Evolutionary conservation across 306 rosid species (phyloP).

Genomic region (Lathyrus sativus): DNA sequence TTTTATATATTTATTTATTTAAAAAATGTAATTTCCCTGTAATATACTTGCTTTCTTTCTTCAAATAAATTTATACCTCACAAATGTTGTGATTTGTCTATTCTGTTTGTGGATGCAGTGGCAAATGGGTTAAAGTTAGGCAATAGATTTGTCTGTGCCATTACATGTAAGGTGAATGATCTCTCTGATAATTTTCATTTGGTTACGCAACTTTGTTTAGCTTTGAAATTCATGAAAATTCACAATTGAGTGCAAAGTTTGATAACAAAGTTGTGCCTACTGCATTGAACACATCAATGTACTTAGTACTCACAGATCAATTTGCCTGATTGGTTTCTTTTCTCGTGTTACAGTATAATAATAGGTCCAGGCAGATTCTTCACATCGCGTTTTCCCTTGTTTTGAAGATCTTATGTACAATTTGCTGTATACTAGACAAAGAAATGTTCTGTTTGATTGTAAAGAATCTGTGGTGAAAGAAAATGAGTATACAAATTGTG

Average conservation of each 20-base stretch:
- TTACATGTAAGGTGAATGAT: slow-evolving; percentile 47
- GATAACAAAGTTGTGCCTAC: neutral
- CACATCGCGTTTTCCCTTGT: slow-evolving; percentile 35
- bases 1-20: neutral
- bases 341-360: slow-evolving; percentile 43
- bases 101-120: slow-evolving; percentile 67
- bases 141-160: slow-evolving; percentile 18
- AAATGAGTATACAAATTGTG: slow-evolving; percentile 29
- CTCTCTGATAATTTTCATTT: slow-evolving; percentile 34
- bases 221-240: slow-evolving; percentile 6
- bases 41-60: slow-evolving; percentile 34
- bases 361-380: slow-evolving; percentile 33
- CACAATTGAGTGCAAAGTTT: neutral
- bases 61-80: slow-evolving; percentile 31
- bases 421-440: slow-evolving; percentile 31
- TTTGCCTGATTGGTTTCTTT: slow-evolving; percentile 26
- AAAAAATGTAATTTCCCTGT: neutral
- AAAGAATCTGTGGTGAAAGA: slow-evolving; percentile 37
- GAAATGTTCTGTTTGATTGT: slow-evolving; percentile 31
- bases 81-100: slow-evolving; percentile 33
- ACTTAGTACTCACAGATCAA: slow-evolving; percentile 6
- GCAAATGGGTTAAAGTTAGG: slow-evolving; percentile 71
- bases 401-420: slow-evolving; percentile 36
- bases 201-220: slow-evolving; percentile 11
- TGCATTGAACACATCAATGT: slow-evolving; percentile 1